Base-by-base conservation (phyloP, 495 filamentous ascomycete species). In the Penicillium lividum region DNA sequence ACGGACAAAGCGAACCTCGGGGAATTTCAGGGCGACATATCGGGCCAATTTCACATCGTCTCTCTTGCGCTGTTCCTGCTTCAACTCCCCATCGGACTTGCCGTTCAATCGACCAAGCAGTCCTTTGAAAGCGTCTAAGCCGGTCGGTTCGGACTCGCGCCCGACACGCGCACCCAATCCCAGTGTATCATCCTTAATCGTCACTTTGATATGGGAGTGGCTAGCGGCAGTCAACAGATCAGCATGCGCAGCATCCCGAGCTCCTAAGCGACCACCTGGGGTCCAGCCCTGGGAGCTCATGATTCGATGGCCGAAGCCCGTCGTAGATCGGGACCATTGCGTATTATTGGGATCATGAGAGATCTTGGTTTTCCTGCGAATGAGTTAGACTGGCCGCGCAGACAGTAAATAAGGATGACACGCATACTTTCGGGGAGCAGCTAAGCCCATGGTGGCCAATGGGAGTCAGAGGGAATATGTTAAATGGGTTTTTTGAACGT, bases 291-390 rank as follows among this genome's bases (percentile, higher is more conserved):
- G 92, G 2, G 86, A 78, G 53, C 87, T 84, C 59, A 98, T 85
- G 54, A 97, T 89, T 62, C 82, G 86, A 69, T 96, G 92, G 63
- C 93, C 93, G 67, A 91, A 97, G 49, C 84, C 84, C 46, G 82
- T 79, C 59, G 90, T 92, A 63, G 91, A 88, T 59, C 85, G 86
- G 47, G 88, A 84, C 93, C 93, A 98, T 75, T 83, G 83, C 30
- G 90, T 96, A 69, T 97, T 97, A 70, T 97, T 96, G 13, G 93
- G 93, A 75, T 98, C 93, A 65, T 86, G 75, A 48, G 90, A 88
- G 51, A 97, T 82, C 71, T 93, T 96, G 34, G 81, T 84, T 64
- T 84, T 89, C 69, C 93, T 98, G 56, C 25, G 42, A 33, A 54
- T 7, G 30, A 34, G 13, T 53, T 44, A 53, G 38, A 18, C 18